Evolutionary conservation across 164 flowering plant species (phyloP).

Genomic region (Annona cherimola): DNA sequence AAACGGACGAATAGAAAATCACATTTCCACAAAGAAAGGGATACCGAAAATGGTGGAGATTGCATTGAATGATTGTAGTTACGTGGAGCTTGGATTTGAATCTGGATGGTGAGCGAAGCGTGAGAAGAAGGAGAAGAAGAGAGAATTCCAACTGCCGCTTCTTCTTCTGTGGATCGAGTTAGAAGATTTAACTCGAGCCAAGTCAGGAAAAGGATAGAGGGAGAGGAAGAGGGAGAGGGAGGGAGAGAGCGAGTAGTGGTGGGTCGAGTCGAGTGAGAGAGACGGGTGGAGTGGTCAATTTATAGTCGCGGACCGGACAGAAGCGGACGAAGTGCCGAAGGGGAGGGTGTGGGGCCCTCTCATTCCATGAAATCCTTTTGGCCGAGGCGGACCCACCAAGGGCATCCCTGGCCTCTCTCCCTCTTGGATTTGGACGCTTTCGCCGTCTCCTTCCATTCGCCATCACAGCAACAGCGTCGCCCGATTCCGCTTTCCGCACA

Average conservation of each 20-base stretch:
- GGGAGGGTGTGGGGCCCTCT: slow-evolving; percentile 8
- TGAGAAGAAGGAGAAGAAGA: neutral
- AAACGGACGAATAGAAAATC: neutral
- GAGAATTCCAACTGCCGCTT: neutral
- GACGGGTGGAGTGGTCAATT: slow-evolving; percentile 1
- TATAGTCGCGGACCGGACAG: slow-evolving; percentile 9
- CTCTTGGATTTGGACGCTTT: neutral
- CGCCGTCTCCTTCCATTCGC: slow-evolving; percentile 9
- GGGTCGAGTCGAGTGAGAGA: neutral
- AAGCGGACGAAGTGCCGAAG: slow-evolving; percentile 12
- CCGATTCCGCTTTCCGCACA: neutral
- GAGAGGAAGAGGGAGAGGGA: neutral
- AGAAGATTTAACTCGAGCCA: neutral
- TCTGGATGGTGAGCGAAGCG: neutral
- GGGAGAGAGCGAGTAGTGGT: neutral
- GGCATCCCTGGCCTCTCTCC: neutral
- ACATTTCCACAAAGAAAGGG: neutral
- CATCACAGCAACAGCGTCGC: slow-evolving; percentile 3
- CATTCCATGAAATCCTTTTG: neutral
- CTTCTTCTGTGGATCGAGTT: neutral
- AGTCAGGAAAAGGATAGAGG: neutral
- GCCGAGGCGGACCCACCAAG: slow-evolving; percentile 3
- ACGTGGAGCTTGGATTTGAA: neutral
- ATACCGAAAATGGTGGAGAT: neutral
- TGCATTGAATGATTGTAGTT: neutral